A percentile compares a stretch with the other conserved stretches of the same genome.
These are phyloP conservation scores for Hyaloscypha finlandica DNA, from an alignment of 495 filamentous ascomycete species.

Conservation along the genomic window DNA sequence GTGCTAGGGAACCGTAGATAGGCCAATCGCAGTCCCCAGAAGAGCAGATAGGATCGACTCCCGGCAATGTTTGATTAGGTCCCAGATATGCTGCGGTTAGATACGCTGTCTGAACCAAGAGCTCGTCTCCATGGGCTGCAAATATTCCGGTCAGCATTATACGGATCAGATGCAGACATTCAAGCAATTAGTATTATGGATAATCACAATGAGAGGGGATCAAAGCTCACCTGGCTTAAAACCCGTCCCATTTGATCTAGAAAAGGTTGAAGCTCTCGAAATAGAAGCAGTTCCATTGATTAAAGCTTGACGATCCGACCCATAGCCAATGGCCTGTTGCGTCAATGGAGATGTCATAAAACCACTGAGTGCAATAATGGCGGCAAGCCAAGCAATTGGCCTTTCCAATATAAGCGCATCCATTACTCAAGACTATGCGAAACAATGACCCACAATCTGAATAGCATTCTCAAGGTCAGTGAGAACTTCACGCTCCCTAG, in stretches of 20 bases:
- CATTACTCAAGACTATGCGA: too few species aligned
- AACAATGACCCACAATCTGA: background rate
- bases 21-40: background rate
- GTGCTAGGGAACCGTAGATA: background rate
- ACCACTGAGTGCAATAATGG: background rate
- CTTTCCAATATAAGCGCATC: too few species aligned
- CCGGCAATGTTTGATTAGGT: background rate
- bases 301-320: background rate
- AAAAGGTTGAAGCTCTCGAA: background rate
- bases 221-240: background rate
- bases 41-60: slow-evolving; percentile 5
- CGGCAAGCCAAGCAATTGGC: slow-evolving; percentile 1
- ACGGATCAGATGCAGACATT: background rate
- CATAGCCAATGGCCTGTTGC: slow-evolving; percentile 1
- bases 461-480: background rate
- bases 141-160: background rate
- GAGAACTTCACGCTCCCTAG: background rate
- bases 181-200: background rate
- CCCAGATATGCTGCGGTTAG: slow-evolving; percentile 1
- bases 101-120: background rate
- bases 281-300: background rate
- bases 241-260: background rate
- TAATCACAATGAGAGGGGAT: background rate
- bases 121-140: slow-evolving; percentile 1
- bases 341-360: background rate